phyloP scores from a whole-genome alignment of 805 yeast genomes.

The Kluyveromyces nonfermentans region DNA sequence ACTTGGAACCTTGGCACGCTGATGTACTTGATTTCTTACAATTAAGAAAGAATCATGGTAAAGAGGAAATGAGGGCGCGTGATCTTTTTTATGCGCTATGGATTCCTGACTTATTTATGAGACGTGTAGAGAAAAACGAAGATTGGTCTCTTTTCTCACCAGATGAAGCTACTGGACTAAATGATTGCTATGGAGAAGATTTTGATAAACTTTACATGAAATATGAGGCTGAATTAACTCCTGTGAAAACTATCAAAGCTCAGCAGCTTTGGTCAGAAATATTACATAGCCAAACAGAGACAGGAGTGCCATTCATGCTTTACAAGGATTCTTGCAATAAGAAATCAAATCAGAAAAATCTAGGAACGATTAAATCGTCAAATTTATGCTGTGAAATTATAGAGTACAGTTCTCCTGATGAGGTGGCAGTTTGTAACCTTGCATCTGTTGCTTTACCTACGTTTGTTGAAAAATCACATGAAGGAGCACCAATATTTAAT shows the following conservation, averaged over 20 bases:
- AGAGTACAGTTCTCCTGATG: constrained; percentile 80
- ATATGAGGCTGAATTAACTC: constrained; percentile 61
- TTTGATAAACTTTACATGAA: constrained; percentile 57
- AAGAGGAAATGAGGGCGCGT: constrained; percentile 85
- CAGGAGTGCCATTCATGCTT: constrained; percentile 90
- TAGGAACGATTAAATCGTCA: constrained; percentile 86
- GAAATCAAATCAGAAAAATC: constrained; percentile 81
- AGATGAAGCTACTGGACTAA: constrained; percentile 73
- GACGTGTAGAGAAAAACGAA: constrained; percentile 67
- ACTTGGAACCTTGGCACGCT: constrained; percentile 93
- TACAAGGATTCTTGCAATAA: constrained; percentile 84
- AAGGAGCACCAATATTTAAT: constrained; percentile 44
- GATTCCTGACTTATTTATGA: constrained; percentile 91
- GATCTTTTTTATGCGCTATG: constrained; percentile 86
- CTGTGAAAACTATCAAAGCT: constrained; percentile 60
- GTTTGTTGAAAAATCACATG: constrained; percentile 42
- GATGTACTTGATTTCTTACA: constrained; percentile 81
- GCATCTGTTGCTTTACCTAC: constrained; percentile 85
- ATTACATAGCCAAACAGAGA: constrained; percentile 84
- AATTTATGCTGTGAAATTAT: constrained; percentile 89
- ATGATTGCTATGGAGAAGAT: constrained; percentile 75
- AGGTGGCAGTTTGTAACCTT: constrained; percentile 88
- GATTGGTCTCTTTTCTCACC: constrained; percentile 89
- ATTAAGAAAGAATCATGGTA: constrained; percentile 86
- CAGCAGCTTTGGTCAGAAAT: constrained; percentile 85